Evolutionary conservation across 345 rosid species (phyloP).

Genomic region (Hibiscus trionum): DNA sequence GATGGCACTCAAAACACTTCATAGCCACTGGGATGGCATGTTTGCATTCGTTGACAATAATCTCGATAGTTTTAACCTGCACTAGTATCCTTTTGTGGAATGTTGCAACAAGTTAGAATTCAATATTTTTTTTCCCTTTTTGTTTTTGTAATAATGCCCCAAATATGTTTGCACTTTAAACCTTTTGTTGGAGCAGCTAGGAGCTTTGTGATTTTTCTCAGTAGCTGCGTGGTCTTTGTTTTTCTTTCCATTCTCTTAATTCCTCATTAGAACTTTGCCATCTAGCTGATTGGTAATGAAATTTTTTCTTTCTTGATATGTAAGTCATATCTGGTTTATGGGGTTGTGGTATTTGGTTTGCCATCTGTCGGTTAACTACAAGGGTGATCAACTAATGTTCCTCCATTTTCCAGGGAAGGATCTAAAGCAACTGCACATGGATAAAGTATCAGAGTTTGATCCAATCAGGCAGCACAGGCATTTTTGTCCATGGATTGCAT

Average conservation of each 20-base stretch:
- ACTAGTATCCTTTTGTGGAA: too few relatives aligned
- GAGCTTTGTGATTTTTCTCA: background rate
- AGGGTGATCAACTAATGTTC: slow-evolving; percentile 6
- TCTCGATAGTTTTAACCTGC: too few relatives aligned
- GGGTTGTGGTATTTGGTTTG: slow-evolving; percentile 9
- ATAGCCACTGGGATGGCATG: background rate
- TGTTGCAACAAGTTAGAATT: background rate
- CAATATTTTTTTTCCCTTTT: background rate
- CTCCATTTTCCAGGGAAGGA: slow-evolving; percentile 32
- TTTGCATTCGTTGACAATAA: background rate
- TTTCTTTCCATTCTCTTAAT: background rate
- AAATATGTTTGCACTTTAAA: background rate
- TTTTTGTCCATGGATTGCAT: slow-evolving; percentile 91
- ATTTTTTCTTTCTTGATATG: background rate
- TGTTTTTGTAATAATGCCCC: background rate
- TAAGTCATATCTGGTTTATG: background rate
- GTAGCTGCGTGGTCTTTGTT: background rate
- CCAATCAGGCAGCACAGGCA: slow-evolving; percentile 85
- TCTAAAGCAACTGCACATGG: slow-evolving; percentile 16
- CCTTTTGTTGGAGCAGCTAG: background rate
- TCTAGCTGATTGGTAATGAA: background rate
- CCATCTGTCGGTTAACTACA: background rate
- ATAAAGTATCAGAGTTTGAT: slow-evolving; percentile 66
- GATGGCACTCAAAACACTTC: background rate
- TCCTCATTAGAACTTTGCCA: background rate